Evolutionary conservation across 2,329 filamentous ascomycete species (phyloP), one percentile per base, ranked within the genome.

Genomic region (Sporothrix phasma): DNA sequence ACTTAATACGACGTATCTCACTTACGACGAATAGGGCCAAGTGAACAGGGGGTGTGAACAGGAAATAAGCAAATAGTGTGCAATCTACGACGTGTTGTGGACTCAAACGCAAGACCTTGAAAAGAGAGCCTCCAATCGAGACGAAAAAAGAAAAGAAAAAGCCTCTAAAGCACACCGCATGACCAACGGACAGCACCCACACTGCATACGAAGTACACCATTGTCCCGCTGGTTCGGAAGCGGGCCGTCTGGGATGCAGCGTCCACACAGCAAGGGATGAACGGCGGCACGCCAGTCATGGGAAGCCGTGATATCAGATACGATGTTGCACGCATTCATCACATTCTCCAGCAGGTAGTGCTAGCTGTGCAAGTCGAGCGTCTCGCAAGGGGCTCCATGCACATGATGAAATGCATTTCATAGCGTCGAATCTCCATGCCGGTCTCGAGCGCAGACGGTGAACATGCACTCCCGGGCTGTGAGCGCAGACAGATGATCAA

Each of bases 221-320:
- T n/a, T n/a, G n/a, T 49, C 59, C 59, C 31, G 31, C 11, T 49
- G 59, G 39, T 49, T 61, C 45, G 56, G 41, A 60, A 15, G 41
- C n/a, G 34, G 41, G 17, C 37, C 10, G 24, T 58, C 47, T 34
- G 29, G 10, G 26, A 29, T 15, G n/a, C 24, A 19, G 31, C 7
- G 51, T 37, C 31, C 51, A 39, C n/a, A 54, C n/a, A 31, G n/a
- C 29, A 34, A 39, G n/a, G n/a, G n/a, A n/a, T n/a, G n/a, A n/a
- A n/a, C n/a, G n/a, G n/a, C n/a, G 10, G 34, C n/a, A 24, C 24
- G 51, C 51, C 31, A 39, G n/a, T 39, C 31, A 56, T 17, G 39
- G 15, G 10, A 31, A 11, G 13, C 7, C n/a, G 47, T n/a, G n/a
- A 8, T 6, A n/a, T n/a, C 26, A 31, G 15, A 29, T 26, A 51